These are phyloP conservation scores for Malus asiatica DNA, from an alignment of 306 rosid genomes.

Conservation along the genomic window DNA sequence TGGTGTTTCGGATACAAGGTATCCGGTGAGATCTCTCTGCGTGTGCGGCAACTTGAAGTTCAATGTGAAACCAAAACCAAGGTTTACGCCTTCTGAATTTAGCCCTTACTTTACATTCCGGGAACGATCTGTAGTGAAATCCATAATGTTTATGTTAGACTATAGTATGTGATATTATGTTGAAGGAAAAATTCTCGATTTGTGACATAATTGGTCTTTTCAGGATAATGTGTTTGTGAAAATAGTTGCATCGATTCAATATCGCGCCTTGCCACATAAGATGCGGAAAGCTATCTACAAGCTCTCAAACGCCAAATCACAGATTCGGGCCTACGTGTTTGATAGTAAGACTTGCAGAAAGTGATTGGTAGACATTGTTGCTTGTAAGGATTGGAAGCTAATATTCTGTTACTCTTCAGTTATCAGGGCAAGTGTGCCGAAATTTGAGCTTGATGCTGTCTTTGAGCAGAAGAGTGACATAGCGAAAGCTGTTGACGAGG, in stretches of 20 bases:
- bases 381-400: neutral
- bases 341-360: conserved; percentile 34
- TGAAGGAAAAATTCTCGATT: neutral
- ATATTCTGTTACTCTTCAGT: conserved; percentile 26
- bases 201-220: neutral
- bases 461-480: conserved; percentile 71
- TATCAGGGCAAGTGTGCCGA: conserved; percentile 58
- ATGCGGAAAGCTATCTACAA: conserved; percentile 63
- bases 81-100: conserved; percentile 26
- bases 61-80: conserved; percentile 60
- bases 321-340: conserved; percentile 65
- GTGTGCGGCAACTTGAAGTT: conserved; percentile 62
- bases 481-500: conserved; percentile 55
- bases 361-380: neutral
- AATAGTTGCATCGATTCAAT: conserved; percentile 61
- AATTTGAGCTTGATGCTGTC: conserved; percentile 53
- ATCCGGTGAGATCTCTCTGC: conserved; percentile 50
- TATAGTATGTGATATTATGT: neutral
- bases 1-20: conserved; percentile 57
- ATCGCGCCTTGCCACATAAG: conserved; percentile 45
- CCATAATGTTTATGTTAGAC: neutral
- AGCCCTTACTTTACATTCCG: neutral
- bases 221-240: conserved; percentile 71
- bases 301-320: conserved; percentile 53
- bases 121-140: neutral